Conservation (phyloP, 306 rosid genomes). For the Hippophae tibetana region DNA sequence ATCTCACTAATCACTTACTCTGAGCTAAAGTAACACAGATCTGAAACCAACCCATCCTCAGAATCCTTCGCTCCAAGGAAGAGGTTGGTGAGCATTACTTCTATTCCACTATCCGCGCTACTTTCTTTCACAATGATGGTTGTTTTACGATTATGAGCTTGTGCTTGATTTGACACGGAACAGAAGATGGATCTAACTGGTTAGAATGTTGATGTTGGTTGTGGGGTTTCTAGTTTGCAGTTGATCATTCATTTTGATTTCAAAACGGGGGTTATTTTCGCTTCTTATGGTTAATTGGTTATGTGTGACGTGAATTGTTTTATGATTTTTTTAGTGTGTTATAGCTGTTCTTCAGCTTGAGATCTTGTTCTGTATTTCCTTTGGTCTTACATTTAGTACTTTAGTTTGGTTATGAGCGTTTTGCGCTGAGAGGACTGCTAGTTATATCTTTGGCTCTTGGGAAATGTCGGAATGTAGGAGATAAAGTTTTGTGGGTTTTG, state of each 20-base stretch:
- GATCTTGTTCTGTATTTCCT: constrained; percentile 6
- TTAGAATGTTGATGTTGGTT: not conserved
- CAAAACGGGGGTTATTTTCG: not conserved
- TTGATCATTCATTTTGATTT: not conserved
- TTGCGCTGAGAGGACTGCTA: not conserved
- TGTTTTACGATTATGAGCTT: not conserved
- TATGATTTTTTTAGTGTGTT: not conserved
- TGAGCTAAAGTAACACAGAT: constrained; percentile 18
- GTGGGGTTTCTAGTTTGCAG: constrained; percentile 7
- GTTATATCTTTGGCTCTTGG: no score
- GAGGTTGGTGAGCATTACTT: constrained; percentile 27
- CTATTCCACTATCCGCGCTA: not conserved
- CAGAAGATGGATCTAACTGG: constrained; percentile 12
- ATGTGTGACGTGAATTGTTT: constrained; percentile 13
- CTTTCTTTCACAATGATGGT: not conserved
- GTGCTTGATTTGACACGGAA: constrained; percentile 4
- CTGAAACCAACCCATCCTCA: constrained; percentile 21
- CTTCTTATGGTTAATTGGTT: constrained; percentile 3
- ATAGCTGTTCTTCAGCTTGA: constrained; percentile 9
- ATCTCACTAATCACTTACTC: constrained; percentile 1
- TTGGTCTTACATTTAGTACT: constrained; percentile 9
- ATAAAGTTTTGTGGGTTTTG: constrained; percentile 6
- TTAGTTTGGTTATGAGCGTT: constrained; percentile 17
- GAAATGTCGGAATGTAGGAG: not conserved
- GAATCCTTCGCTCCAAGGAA: constrained; percentile 6